These are phyloP conservation scores for Neurospora discreta DNA, from an alignment of 495 filamentous ascomycete genomes.

Conservation along the genomic window DNA sequence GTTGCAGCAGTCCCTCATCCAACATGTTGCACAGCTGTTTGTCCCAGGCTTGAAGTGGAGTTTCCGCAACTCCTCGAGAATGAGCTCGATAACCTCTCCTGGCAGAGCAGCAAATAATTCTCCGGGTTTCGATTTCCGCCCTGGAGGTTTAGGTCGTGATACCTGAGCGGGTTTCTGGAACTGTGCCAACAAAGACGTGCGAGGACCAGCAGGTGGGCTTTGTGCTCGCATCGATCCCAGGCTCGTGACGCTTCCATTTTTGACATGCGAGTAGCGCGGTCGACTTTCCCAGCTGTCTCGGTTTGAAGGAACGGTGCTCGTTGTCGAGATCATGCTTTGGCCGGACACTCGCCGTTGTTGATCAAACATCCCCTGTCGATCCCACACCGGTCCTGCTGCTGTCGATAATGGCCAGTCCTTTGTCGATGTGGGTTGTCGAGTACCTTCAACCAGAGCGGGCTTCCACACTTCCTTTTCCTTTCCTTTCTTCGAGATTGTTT, in stretches of 20 bases:
- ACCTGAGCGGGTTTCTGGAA: conserved; percentile 18
- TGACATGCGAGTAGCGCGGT: conserved; percentile 12
- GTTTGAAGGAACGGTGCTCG: conserved; percentile 14
- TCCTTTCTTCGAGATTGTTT: not conserved
- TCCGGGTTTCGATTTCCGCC: conserved; percentile 25
- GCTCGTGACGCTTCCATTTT: conserved; percentile 28
- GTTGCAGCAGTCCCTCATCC: conserved; percentile 61
- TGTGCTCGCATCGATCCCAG: conserved; percentile 25
- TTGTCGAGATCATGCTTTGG: conserved; percentile 15
- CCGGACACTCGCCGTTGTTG: conserved; percentile 13
- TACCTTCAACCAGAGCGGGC: not conserved
- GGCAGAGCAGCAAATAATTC: conserved; percentile 45
- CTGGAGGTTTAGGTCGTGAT: conserved; percentile 1
- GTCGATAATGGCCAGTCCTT: not conserved
- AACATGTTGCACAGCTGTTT: conserved; percentile 60
- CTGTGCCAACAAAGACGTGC: conserved; percentile 1
- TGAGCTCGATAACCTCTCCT: conserved; percentile 45
- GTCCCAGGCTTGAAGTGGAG: conserved; percentile 32
- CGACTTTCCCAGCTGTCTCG: conserved; percentile 18
- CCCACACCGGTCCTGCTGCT: not conserved
- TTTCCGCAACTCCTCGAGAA: conserved; percentile 36
- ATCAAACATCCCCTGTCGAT: conserved; percentile 7
- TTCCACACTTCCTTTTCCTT: not conserved
- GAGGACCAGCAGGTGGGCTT: conserved; percentile 1
- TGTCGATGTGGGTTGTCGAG: not conserved